A percentile compares a stretch with the other conserved stretches of the same genome.
These are phyloP conservation scores for Sporisorium reilianum DNA, from an alignment of 1,284 basidiomycete genomes.

Conservation along the genomic window DNA sequence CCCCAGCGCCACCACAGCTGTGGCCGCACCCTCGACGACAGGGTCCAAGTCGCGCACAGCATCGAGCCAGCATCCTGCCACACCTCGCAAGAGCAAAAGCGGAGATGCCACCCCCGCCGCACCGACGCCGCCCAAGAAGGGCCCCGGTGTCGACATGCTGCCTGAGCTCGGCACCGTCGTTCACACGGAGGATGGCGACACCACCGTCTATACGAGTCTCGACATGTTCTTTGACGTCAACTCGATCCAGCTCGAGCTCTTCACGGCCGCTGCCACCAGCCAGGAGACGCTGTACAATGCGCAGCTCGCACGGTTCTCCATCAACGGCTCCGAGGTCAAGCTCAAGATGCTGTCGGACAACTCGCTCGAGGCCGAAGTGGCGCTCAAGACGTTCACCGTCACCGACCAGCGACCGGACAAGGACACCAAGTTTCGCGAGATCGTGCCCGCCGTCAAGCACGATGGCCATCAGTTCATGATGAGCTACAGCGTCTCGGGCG, in stretches of 20 bases:
- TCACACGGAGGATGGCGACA: conserved; percentile 49
- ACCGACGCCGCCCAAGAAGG: conserved; percentile 27
- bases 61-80: conserved; percentile 11
- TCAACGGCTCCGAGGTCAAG: conserved; percentile 83
- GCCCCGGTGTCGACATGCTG: conserved; percentile 70
- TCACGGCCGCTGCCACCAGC: conserved; percentile 77
- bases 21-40: conserved; percentile 2
- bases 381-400: conserved; percentile 90
- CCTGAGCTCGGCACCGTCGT: conserved; percentile 72
- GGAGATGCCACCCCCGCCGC: conserved; percentile 13
- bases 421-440: conserved; percentile 87
- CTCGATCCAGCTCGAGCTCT: conserved; percentile 90
- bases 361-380: conserved; percentile 85
- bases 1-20: conserved; percentile 34
- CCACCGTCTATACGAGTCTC: conserved; percentile 72
- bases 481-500: conserved; percentile 81
- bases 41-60: conserved; percentile 19
- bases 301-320: conserved; percentile 86
- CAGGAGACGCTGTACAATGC: conserved; percentile 79
- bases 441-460: conserved; percentile 90
- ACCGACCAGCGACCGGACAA: conserved; percentile 85
- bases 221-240: conserved; percentile 83
- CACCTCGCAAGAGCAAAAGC: conserved; percentile 20
- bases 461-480: conserved; percentile 95
- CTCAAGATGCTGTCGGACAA: conserved; percentile 87